Percentiles rank a stretch among this genome's conserved stretches.
These are phyloP conservation scores for Fusarium equiseti DNA, from an alignment of 2,329 filamentous ascomycete species.

Conservation along the genomic window DNA sequence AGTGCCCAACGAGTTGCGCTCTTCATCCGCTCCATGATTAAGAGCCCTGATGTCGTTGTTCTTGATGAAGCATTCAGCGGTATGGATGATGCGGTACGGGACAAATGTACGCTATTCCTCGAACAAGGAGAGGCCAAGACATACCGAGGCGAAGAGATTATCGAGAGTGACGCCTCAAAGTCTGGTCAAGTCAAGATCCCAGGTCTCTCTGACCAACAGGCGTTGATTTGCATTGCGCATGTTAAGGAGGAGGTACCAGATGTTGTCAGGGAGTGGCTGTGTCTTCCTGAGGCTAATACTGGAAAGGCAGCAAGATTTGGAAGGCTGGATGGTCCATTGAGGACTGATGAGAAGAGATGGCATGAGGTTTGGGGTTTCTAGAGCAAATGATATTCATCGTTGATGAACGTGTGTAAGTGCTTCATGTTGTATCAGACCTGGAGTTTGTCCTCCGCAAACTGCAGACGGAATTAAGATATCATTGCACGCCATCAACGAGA, in stretches of 20 bases:
- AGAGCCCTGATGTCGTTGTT: constrained; percentile 83
- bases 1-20: constrained; percentile 86
- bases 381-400: neutral
- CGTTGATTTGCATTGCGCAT: constrained; percentile 92
- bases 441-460: too few relatives aligned
- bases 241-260: constrained; percentile 90
- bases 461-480: neutral
- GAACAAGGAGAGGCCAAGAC: constrained; percentile 69
- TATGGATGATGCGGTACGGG: constrained; percentile 83
- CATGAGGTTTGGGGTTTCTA: constrained; percentile 71
- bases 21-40: constrained; percentile 84
- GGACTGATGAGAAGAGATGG: constrained; percentile 70
- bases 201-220: constrained; percentile 78
- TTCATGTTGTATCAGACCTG: too few relatives aligned
- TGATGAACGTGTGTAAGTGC: neutral
- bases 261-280: constrained; percentile 85
- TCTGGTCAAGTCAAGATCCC: constrained; percentile 62
- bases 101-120: constrained; percentile 88
- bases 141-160: constrained; percentile 52
- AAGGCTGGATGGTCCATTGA: constrained; percentile 70
- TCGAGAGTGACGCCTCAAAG: constrained; percentile 61
- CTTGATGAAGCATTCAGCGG: constrained; percentile 90
- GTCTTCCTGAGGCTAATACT: constrained; percentile 80
- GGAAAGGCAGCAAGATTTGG: constrained; percentile 73
- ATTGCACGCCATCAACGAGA: neutral